A percentile compares a stretch with the other conserved stretches of the same genome.
Evolutionary conservation across 257 asterid species (phyloP).

Genomic region (Schizonepeta tenuifolia): DNA sequence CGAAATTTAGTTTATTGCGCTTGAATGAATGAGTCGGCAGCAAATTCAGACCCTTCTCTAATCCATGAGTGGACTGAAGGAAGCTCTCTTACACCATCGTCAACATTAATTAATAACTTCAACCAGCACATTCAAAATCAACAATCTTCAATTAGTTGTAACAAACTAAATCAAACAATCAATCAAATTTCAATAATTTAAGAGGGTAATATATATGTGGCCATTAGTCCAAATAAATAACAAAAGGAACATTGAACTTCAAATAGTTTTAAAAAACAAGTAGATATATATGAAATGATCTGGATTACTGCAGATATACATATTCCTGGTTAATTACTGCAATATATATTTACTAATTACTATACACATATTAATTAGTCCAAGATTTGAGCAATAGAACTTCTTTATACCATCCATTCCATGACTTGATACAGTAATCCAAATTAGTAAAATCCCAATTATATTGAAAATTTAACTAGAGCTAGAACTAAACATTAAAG

Average conservation of each 20-base stretch:
- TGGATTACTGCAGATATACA: neutral
- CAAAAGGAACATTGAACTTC: neutral
- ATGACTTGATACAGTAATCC: neutral
- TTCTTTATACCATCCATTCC: too few species aligned
- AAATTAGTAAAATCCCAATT: neutral
- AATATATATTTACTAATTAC: too few species aligned
- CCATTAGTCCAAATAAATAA: neutral
- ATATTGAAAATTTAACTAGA: neutral
- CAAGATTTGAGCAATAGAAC: neutral
- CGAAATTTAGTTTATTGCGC: constrained; percentile 26
- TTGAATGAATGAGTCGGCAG: constrained; percentile 91
- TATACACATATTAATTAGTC: too few species aligned
- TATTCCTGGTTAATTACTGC: neutral
- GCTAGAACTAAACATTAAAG: neutral
- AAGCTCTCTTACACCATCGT: constrained; percentile 55
- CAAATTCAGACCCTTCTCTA: constrained; percentile 59
- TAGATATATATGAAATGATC: neutral
- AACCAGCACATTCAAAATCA: neutral
- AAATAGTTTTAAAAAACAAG: neutral
- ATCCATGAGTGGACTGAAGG: constrained; percentile 78
- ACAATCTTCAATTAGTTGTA: neutral
- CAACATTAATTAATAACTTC: neutral
- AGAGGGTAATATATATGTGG: neutral
- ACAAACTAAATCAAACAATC: neutral
- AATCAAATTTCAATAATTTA: neutral